A percentile compares a stretch with the other conserved stretches of the same genome.
Conservation (phyloP, 2,329 filamentous ascomycete species). For the Mycosphaerella arachidis region DNA sequence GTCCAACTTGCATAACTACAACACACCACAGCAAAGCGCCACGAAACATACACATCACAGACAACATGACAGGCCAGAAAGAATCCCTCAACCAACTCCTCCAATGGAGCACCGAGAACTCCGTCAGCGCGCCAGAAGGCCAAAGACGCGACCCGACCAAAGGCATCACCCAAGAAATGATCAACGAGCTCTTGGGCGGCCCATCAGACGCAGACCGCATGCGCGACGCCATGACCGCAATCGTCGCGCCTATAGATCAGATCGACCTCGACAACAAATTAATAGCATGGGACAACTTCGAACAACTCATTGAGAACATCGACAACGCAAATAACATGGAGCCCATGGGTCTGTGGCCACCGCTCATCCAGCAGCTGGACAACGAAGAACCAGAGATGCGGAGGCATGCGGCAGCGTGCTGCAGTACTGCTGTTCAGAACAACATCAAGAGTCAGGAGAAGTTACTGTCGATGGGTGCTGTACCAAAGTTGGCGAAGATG, state of each 20-base stretch:
- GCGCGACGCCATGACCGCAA: constrained; percentile 74
- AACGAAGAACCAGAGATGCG: constrained; percentile 68
- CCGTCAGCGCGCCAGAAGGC: constrained; percentile 39
- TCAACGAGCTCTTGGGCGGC: constrained; percentile 73
- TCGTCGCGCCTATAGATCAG: constrained; percentile 53
- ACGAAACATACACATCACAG: neutral
- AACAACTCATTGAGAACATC: constrained; percentile 84
- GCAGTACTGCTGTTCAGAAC: constrained; percentile 94
- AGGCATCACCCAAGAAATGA: constrained; percentile 62
- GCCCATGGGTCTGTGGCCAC: constrained; percentile 73
- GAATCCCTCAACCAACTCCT: constrained; percentile 65
- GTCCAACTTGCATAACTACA: neutral
- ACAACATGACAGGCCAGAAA: constrained; percentile 20
- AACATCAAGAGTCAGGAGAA: constrained; percentile 81
- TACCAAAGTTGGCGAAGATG: constrained; percentile 65
- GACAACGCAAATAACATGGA: constrained; percentile 97
- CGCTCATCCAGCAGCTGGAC: constrained; percentile 66
- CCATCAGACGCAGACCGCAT: constrained; percentile 90
- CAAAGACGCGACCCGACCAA: constrained; percentile 34
- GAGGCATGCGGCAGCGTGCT: constrained; percentile 87
- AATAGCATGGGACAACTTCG: constrained; percentile 88
- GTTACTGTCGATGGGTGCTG: constrained; percentile 57
- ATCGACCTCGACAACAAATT: constrained; percentile 70
- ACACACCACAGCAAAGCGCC: neutral
- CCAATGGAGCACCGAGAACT: constrained; percentile 71